A percentile compares a stretch with the other conserved stretches of the same genome.
These are phyloP conservation scores for Platismatia glauca DNA, from an alignment of 495 filamentous ascomycete species.

Conservation along the genomic window DNA sequence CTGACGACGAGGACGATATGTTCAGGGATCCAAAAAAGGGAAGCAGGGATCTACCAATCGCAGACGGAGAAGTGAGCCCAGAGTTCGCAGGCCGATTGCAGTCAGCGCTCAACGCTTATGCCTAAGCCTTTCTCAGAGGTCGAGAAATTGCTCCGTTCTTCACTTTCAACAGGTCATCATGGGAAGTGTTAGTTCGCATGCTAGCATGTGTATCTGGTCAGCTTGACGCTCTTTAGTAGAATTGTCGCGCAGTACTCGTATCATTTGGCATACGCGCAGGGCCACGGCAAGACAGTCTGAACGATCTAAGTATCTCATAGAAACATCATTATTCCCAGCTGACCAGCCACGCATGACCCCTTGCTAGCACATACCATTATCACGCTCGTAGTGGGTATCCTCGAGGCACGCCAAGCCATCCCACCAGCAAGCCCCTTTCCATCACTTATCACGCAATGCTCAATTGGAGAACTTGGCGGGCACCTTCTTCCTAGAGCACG, in stretches of 20 bases:
- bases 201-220: background rate
- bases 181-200: background rate
- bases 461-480: constrained; percentile 22
- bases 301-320: background rate
- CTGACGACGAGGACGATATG: constrained; percentile 1
- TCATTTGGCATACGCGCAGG: too few relatives aligned
- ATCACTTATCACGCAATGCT: background rate
- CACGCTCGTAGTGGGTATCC: background rate
- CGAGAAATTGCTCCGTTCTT: background rate
- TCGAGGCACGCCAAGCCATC: background rate
- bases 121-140: background rate
- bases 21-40: background rate
- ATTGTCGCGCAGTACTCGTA: too few relatives aligned
- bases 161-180: accelerated
- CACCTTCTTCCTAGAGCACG: constrained; percentile 11
- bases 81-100: constrained; percentile 9
- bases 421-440: background rate
- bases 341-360: background rate
- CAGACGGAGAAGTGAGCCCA: background rate
- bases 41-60: background rate
- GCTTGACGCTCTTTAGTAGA: background rate
- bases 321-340: background rate
- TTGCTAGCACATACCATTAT: background rate
- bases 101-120: constrained; percentile 1
- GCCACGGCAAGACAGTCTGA: background rate